phyloP scores from a whole-genome alignment of 2,329 filamentous ascomycete genomes.

The Pestalotiopsis sp. region DNA sequence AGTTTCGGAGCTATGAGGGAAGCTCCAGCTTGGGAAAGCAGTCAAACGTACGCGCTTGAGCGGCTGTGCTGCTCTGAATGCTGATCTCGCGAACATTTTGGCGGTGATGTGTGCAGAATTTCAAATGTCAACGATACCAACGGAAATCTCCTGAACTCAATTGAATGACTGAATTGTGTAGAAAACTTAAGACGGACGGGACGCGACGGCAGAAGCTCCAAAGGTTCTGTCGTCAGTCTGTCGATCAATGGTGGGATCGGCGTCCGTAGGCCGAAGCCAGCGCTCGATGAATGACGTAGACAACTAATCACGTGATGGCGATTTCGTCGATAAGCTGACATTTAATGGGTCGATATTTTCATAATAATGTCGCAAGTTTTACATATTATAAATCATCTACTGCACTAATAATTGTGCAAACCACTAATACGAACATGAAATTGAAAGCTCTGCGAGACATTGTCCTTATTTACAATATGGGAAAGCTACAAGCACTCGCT shows the following conservation, averaged over 20 bases:
- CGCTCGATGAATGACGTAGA: slow-evolving; percentile 8
- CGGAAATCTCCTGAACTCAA: slow-evolving; percentile 3
- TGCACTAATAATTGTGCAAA: too few relatives aligned
- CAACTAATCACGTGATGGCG: slow-evolving; percentile 11
- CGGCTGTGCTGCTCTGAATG: slow-evolving; percentile 56
- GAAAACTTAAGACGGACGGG: not conserved
- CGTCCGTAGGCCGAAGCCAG: not conserved
- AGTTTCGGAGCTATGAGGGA: slow-evolving; percentile 21
- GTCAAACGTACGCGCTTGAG: slow-evolving; percentile 53
- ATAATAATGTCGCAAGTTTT: too few relatives aligned
- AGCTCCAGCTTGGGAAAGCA: slow-evolving; percentile 11
- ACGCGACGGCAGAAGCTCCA: not conserved
- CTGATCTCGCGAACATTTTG: slow-evolving; percentile 61
- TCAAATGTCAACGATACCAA: not conserved
- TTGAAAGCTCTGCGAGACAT: too few relatives aligned
- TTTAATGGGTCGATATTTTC: too few relatives aligned
- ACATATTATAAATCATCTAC: too few relatives aligned
- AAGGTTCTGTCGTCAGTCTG: slow-evolving; percentile 7
- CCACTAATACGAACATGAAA: too few relatives aligned
- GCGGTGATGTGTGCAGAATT: not conserved
- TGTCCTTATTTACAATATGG: too few relatives aligned
- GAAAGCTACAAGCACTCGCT: too few relatives aligned
- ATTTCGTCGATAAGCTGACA: not conserved
- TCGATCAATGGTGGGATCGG: slow-evolving; percentile 8
- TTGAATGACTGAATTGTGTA: slow-evolving; percentile 6